Base-by-base conservation (phyloP, 768 basidiomycete genomes). In the Tricholoma flavovirens region DNA sequence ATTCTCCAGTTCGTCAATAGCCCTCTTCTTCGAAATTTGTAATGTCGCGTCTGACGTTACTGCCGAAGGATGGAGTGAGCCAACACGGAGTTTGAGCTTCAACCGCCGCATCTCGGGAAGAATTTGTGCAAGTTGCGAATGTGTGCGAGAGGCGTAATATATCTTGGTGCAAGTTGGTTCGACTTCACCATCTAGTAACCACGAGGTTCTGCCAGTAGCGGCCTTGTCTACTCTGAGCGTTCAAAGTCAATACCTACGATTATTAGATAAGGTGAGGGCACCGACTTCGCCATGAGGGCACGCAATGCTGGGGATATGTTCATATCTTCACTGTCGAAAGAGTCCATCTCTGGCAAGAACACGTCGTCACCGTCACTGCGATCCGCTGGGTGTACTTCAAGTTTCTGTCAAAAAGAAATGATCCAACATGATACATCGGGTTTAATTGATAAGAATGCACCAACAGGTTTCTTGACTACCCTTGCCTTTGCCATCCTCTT, bases 71-170 rank as follows among this genome's bases (percentile, higher is more conserved):
- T 58, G 49, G 45, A 71, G 67, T 17, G 67, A 67, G 24, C 62
- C 53, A 49, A 73, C 53, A 15, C 71, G 67, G 66, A 64, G 61
- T 12, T 60, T 58, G 5, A 94, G 67, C 59, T 77, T 77, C n/a
- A 96, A 80, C 62, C 83, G 88, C 38, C 74, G 78, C 9, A 98
- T 75, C 66, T 99, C 97, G 3, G 88, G 87, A 15, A 94, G 77
- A 3, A 98, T 79, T 68, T 99, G 96, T 1, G 93, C 79, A 3
- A 99, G 81, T 65, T 99, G 96, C 1, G 95, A 95, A 71, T 99
- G 96, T 0, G 96, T 99, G 30, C 96, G 79, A 0, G 97, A 98
- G 0, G 95, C 90, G 65, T 95, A 97, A 69, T 84, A 97, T 58
- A 98, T 87, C 76, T 93, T 90, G 35, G 83, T 87, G 64, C 87